A percentile compares a stretch with the other conserved stretches of the same genome.
Evolutionary conservation across 345 rosid genomes (phyloP).

Genomic region (Camelina hispida): DNA sequence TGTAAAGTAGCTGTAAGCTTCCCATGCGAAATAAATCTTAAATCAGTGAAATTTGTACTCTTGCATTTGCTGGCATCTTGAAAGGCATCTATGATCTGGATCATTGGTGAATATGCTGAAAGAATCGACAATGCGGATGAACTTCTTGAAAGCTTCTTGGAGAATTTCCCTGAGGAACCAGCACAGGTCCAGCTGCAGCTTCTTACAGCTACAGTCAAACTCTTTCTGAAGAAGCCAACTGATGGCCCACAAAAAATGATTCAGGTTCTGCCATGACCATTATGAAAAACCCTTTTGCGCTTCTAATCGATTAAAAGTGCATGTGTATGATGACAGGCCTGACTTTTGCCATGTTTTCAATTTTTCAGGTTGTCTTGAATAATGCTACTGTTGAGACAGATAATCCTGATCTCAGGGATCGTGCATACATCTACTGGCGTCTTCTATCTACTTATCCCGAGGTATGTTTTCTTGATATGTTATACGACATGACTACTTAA

Average conservation of each 20-base stretch:
- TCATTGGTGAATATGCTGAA: slow-evolving; percentile 99
- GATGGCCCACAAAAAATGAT: slow-evolving; percentile 99
- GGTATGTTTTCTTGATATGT: slow-evolving; percentile 51
- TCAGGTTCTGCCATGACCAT: slow-evolving; percentile 66
- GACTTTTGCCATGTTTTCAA: slow-evolving; percentile 22
- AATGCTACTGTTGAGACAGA: slow-evolving; percentile 98
- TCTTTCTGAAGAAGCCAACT: slow-evolving; percentile 98
- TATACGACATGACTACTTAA: slow-evolving; percentile 20
- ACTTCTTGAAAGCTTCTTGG: slow-evolving; percentile 98
- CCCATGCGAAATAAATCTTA: slow-evolving; percentile 62
- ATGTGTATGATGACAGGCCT: slow-evolving; percentile 26
- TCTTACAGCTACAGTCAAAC: slow-evolving; percentile 95
- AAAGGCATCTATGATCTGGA: slow-evolving; percentile 99
- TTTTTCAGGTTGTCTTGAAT: slow-evolving; percentile 81
- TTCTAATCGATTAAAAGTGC: not conserved
- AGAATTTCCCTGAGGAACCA: slow-evolving; percentile 99
- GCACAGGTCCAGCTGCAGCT: slow-evolving; percentile 98
- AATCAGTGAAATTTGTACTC: slow-evolving; percentile 13
- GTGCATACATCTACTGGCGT: slow-evolving; percentile 97
- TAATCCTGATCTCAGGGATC: slow-evolving; percentile 95
- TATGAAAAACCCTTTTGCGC: slow-evolving; percentile 10
- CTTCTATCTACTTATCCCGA: slow-evolving; percentile 95
- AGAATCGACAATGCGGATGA: slow-evolving; percentile 99
- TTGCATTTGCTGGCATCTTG: slow-evolving; percentile 25
- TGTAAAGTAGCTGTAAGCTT: slow-evolving; percentile 16